Evolutionary conservation across 805 yeast species (phyloP).

Genomic region (Saturnispora silvae): DNA sequence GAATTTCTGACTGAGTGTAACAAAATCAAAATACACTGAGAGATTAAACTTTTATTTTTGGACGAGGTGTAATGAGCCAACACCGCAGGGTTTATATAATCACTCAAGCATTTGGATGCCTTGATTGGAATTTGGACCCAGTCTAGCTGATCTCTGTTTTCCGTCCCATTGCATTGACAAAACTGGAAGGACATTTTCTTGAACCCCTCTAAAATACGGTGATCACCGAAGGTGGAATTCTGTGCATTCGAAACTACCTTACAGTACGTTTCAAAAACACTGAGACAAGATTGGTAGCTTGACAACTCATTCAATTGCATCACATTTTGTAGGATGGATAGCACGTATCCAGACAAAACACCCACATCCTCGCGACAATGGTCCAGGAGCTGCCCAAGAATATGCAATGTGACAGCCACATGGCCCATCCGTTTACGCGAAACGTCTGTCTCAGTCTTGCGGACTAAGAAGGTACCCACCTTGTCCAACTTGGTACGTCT

Average conservation of each 20-base stretch:
- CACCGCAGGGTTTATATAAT: slow-evolving; percentile 17
- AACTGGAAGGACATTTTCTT: slow-evolving; percentile 20
- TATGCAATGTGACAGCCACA: slow-evolving; percentile 67
- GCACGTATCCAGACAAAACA: slow-evolving; percentile 62
- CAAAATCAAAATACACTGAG: slow-evolving; percentile 29
- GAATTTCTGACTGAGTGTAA: slow-evolving; percentile 25
- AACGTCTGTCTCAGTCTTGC: slow-evolving; percentile 51
- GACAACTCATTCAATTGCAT: slow-evolving; percentile 49
- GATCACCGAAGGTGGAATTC: slow-evolving; percentile 32
- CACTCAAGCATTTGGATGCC: slow-evolving; percentile 30
- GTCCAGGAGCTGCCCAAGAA: slow-evolving; percentile 56
- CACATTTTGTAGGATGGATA: slow-evolving; percentile 45
- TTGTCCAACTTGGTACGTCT: slow-evolving; percentile 82
- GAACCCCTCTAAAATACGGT: slow-evolving; percentile 31
- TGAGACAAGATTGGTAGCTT: slow-evolving; percentile 36
- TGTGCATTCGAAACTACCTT: slow-evolving; percentile 20
- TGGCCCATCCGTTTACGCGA: slow-evolving; percentile 62
- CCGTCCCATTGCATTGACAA: slow-evolving; percentile 18
- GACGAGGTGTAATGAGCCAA: slow-evolving; percentile 6
- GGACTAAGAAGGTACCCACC: slow-evolving; percentile 60
- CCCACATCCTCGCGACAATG: slow-evolving; percentile 77
- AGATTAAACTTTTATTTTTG: slow-evolving; percentile 13
- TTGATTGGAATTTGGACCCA: slow-evolving; percentile 36
- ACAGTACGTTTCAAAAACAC: slow-evolving; percentile 26
- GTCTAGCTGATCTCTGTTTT: slow-evolving; percentile 21